Evolutionary conservation across 2,329 filamentous ascomycete genomes (phyloP), one percentile per base, ranked within the genome.

Genomic region (Aureobasidium sp.): DNA sequence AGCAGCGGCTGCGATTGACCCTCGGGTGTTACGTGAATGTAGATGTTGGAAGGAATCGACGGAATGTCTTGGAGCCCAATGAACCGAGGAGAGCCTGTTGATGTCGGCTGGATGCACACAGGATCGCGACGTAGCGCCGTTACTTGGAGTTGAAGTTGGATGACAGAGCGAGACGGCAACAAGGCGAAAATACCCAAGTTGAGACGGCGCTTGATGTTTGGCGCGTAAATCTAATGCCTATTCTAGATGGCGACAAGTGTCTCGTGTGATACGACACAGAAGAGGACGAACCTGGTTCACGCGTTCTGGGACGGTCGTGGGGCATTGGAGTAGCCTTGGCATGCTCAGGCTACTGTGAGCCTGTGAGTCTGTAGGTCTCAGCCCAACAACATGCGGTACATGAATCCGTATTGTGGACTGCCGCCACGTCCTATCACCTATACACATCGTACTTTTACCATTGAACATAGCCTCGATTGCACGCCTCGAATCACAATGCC

Each of bases 21-120:
- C 29, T 47, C 43, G 55, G 55, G 55, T 59, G 27, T 17, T 37
- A 59, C 20, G 43, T 37, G 29, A 5, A 39, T 47, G 43, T 47
- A 36, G 41, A 26, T 57, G 41, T 24, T 43, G 55, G 9, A 20
- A 44, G 37, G 37, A 55, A 10, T 20, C 13, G n/a, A 27, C 20
- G 37, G 37, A 34, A n/a, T 17, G 56, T 24, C 34, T 51, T 60
- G 57, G 29, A 50, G 57, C 57, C 57, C 57, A 59, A 59, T 59
- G 55, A 48, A 47, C 55, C 55, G 55, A 59, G 55, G 43, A 37
- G 32, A 39, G 26, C 26, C 27, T 59, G 44, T 39, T 48, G 57
- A 43, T 20, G 44, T 34, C 57, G 56, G 56, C 44, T 59, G 56
- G 36, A 43, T 59, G 56, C 44, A 39, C 56, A 41, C 43, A 36